Base-by-base conservation (phyloP, 306 rosid species). In the Canavalia gladiata region DNA sequence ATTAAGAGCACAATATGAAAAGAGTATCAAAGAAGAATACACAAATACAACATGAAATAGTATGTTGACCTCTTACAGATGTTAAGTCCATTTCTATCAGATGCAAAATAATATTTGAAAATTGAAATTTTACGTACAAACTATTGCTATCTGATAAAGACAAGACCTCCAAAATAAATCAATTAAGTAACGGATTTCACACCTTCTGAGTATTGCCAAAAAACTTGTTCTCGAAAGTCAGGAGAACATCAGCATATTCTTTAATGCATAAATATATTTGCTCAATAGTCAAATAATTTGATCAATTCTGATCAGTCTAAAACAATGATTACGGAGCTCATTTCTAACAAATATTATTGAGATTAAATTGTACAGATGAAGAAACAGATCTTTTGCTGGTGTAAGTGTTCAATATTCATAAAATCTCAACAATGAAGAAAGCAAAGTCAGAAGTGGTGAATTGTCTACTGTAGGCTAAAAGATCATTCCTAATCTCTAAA, bases 341-440 rank as follows among this genome's bases (percentile, higher is more conserved):
- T 63, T 63, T 62, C 45, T n/a, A 41, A 7, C 43, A 80, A 45
- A 2, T 11, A 43, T 25, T 52, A 73, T 64, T 39, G 29, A 72
- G 58, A 33, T 64, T 64, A 29, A 47, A 25, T 65, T 25, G 34
- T 49, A 56, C 56, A 31, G 34, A 46, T 31, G 28, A 66, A 43
- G 8, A 65, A 55, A 74, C 18, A 55, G 75, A 74, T 57, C 57
- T 72, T 81, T 50, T 39, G 67, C 50, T 6, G 35, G 42, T 72
- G 34, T 30, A 34, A 6, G 28, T 57, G 75, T 55, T 57, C 50
- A 57, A 46, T 37, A 43, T 18, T 43, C 25, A 72, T 30, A 33
- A 76, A 41, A 66, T 12, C 45, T 30, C 28, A 31, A 37, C 76
- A 45, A 62, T 18, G 55, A 54, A 51, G 18, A 64, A 3, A 39